A percentile compares a stretch with the other conserved stretches of the same genome.
Conservation (phyloP, 129 eudicot species). For the Kitagawia praeruptora region DNA sequence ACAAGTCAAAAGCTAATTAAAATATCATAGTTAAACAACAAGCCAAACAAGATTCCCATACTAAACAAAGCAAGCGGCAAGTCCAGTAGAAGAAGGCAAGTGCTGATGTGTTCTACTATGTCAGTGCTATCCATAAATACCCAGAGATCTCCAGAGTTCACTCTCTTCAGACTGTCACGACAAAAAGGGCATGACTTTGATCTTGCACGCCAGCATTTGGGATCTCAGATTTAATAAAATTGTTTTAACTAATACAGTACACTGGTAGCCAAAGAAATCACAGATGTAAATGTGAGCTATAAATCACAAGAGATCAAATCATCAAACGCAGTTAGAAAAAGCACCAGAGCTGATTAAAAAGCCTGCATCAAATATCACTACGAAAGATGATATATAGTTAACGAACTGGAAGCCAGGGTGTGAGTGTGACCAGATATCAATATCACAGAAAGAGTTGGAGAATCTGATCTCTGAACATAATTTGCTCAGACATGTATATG, state of each 20-base stretch:
- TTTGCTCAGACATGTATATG: no score
- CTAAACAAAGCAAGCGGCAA: no score
- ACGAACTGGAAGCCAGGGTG: background rate
- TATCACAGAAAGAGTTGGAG: no score
- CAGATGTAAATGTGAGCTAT: background rate
- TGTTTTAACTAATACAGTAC: background rate
- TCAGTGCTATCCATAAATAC: constrained; percentile 45
- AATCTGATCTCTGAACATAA: no score
- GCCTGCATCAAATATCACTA: background rate
- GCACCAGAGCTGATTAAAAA: background rate
- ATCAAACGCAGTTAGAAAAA: background rate
- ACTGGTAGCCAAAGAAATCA: no score
- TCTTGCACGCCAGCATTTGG: constrained; percentile 40
- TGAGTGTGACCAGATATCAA: no score
- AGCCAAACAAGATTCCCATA: no score
- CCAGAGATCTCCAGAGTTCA: constrained; percentile 54
- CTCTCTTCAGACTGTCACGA: constrained; percentile 54
- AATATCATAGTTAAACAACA: no score
- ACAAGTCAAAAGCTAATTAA: no score
- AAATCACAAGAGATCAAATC: background rate
- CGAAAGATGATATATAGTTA: background rate
- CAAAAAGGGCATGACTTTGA: constrained; percentile 68
- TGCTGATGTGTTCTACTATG: constrained; percentile 15
- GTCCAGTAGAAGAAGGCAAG: no score
- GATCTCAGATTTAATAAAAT: background rate